Evolutionary conservation across 2,329 filamentous ascomycete species (phyloP).

Genomic region (Amesomyces nigricolor): DNA sequence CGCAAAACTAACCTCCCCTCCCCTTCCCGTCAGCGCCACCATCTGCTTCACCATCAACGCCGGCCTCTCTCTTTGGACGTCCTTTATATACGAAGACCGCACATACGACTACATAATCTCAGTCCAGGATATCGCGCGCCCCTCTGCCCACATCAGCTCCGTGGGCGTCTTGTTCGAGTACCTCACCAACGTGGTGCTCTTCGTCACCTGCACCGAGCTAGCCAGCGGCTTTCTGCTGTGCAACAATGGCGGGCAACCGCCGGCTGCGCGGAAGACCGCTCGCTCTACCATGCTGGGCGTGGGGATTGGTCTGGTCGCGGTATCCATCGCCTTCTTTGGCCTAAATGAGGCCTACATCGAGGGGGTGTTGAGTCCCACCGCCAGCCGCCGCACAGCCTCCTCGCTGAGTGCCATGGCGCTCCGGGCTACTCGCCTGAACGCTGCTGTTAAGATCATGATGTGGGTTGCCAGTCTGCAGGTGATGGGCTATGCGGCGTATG

Average conservation of each 20-base stretch:
- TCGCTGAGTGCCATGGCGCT: not conserved
- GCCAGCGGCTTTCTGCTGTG: constrained; percentile 25
- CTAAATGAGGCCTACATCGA: not conserved
- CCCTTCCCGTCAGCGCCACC: not conserved
- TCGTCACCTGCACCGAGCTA: constrained; percentile 26
- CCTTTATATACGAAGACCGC: not conserved
- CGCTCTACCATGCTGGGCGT: constrained; percentile 13
- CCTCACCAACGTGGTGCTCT: constrained; percentile 18
- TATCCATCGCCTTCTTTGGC: constrained; percentile 16
- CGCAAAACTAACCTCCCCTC: not conserved
- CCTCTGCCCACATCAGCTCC: not conserved
- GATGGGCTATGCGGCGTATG: constrained; percentile 10
- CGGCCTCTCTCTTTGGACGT: not conserved
- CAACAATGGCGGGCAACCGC: not conserved
- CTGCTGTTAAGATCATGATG: constrained; percentile 14
- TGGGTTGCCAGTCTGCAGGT: constrained; percentile 19
- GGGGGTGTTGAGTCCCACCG: not conserved
- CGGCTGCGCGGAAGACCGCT: constrained; percentile 9
- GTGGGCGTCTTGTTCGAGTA: constrained; percentile 8
- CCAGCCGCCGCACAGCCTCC: not conserved
- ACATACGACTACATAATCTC: not conserved
- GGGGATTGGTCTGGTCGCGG: constrained; percentile 12
- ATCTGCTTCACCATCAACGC: not conserved
- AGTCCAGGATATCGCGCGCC: not conserved
- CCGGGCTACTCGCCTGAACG: not conserved